phyloP scores from a whole-genome alignment of 352 stramenopile genomes.

The Phytophthora aleatoria region DNA sequence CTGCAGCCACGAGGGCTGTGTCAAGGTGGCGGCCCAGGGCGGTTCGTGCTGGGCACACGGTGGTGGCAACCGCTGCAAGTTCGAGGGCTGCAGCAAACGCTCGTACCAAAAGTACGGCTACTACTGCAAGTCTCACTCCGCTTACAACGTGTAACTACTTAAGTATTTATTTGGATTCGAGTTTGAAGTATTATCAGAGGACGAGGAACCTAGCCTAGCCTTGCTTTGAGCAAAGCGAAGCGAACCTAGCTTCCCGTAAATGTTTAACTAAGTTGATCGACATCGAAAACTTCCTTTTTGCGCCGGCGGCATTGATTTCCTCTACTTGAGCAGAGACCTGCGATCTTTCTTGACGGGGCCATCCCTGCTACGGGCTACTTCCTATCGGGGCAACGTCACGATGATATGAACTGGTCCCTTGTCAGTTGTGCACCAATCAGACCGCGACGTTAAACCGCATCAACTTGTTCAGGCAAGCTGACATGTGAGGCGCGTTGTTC shows the following conservation, averaged over 20 bases:
- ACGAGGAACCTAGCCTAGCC: slow-evolving; percentile 12
- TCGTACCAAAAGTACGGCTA: slow-evolving; percentile 84
- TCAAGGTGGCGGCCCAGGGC: slow-evolving; percentile 70
- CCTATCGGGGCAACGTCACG: not conserved
- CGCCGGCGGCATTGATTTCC: not conserved
- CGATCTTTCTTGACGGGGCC: not conserved
- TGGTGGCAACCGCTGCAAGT: slow-evolving; percentile 70
- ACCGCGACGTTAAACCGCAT: slow-evolving; percentile 9
- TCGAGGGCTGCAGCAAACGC: slow-evolving; percentile 69
- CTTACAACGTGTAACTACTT: slow-evolving; percentile 35
- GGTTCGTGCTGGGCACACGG: slow-evolving; percentile 81
- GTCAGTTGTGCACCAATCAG: slow-evolving; percentile 4
- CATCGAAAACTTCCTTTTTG: not conserved
- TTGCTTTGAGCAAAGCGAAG: slow-evolving; percentile 1
- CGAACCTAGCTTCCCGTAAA: slow-evolving; percentile 18
- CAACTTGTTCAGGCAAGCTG: slow-evolving; percentile 7
- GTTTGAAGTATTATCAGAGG: slow-evolving; percentile 1
- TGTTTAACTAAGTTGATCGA: slow-evolving; percentile 25
- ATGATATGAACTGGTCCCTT: not conserved
- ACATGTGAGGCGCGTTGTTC: not conserved
- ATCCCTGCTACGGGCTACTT: not conserved
- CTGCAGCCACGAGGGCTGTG: slow-evolving; percentile 59
- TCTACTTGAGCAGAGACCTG: not conserved
- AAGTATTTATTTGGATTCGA: slow-evolving; percentile 36
- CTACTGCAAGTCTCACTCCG: slow-evolving; percentile 63